Base-by-base conservation (phyloP, 352 stramenopile species). In the Globisporangium okanoganense region DNA sequence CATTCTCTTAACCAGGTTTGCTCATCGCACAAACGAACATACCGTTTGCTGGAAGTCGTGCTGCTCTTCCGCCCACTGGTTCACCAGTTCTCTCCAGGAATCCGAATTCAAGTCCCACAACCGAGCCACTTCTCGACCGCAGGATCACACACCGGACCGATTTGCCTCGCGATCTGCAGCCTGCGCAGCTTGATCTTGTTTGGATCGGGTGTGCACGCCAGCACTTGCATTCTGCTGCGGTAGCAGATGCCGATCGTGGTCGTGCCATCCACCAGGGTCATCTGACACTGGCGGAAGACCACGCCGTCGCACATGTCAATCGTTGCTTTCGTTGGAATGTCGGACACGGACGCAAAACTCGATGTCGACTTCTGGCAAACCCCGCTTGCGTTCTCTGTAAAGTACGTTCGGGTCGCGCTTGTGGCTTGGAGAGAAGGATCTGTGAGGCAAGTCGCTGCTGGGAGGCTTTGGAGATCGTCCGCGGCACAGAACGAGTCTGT, bases 221-320 rank as follows among this genome's bases (percentile, higher is more conserved):
- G 48, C 8, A 72, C 65, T 24, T 81, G 68, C 49, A 82, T 66
- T 0, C 61, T 62, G n/a, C 62, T 70, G 36, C 72, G 73, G 24
- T 66, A 77, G 29, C 73, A 79, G 27, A 81, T 78, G 2, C 67
- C 70, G 35, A 49, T 58, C 10, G 18, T 10, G 13, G 14, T 62
- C 27, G 2, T 27, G 18, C 38, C 25, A 7, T 27, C 29, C 2
- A 0, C 14, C 5, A 36, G 36, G 5, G 43, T 35, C 31, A 61
- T n/a, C 7, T 29, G 20, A 16, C 70, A 80, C 55, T 76, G 43
- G 8, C 59, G 59, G 18, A 66, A 78, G 24, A 54, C 52, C 0
- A 76, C 47, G 10, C 65, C 65, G 9, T 61, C 70, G 43, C 70
- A 78, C 45, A 72, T 60, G 25, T 76, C 38, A 18, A 66, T 71